These are phyloP conservation scores for Setomelanomma holmii DNA, from an alignment of 2,329 filamentous ascomycete species.

Conservation along the genomic window DNA sequence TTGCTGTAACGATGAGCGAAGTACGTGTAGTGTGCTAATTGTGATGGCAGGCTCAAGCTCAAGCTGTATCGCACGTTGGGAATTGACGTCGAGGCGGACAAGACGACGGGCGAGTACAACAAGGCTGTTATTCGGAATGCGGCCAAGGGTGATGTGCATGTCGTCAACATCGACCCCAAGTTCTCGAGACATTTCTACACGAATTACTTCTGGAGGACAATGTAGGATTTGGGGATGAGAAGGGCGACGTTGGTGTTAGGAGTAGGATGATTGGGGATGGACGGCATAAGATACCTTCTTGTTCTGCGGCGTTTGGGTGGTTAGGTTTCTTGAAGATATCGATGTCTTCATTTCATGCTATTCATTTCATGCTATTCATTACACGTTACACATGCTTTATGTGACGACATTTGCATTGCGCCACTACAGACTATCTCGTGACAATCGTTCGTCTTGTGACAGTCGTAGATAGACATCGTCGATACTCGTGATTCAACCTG, in stretches of 20 bases:
- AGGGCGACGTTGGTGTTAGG: neutral
- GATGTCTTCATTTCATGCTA: no score
- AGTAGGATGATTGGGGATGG: constrained; percentile 6
- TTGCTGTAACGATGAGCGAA: neutral
- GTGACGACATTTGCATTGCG: neutral
- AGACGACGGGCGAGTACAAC: constrained; percentile 76
- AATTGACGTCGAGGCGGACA: constrained; percentile 84
- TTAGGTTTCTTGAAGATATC: no score
- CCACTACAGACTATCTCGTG: neutral
- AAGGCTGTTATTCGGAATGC: constrained; percentile 86
- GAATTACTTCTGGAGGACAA: constrained; percentile 92
- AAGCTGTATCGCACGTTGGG: constrained; percentile 91
- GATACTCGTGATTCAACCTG: neutral
- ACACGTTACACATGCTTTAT: neutral
- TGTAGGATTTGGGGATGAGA: constrained; percentile 55
- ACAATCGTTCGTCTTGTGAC: neutral
- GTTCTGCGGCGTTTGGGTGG: neutral
- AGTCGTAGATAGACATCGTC: neutral
- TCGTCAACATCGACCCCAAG: constrained; percentile 92
- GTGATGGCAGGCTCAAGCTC: constrained; percentile 69
- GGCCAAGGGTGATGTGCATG: constrained; percentile 88
- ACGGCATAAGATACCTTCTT: constrained; percentile 12
- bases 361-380: no score
- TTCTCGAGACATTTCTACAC: constrained; percentile 92
- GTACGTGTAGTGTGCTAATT: neutral